phyloP scores from a whole-genome alignment of 2,329 filamentous ascomycete species.

The Arachnopeziza araneosa region DNA sequence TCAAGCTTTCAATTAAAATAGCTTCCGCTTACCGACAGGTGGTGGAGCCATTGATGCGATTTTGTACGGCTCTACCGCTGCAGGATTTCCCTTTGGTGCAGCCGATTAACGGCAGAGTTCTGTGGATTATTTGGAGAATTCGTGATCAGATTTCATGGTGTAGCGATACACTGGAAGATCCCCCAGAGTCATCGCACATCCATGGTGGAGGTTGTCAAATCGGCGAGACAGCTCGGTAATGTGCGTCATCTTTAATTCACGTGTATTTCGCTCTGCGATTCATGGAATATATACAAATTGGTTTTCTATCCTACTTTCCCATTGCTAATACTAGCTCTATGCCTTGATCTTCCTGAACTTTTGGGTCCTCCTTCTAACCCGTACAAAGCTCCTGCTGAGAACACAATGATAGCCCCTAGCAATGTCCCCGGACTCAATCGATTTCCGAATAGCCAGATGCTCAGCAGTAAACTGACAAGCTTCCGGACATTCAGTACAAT shows the following conservation, averaged over 20 bases:
- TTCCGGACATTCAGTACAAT: slow-evolving; percentile 96
- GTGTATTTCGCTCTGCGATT: slow-evolving; percentile 1
- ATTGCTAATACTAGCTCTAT: slow-evolving; percentile 25
- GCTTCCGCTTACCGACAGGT: neutral
- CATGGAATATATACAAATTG: neutral
- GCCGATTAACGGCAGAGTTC: neutral
- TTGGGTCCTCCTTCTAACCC: slow-evolving; percentile 56
- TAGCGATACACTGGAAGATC: neutral
- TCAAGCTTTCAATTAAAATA: neutral
- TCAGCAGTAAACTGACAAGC: slow-evolving; percentile 81
- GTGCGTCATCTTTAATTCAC: neutral
- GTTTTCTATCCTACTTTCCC: slow-evolving; percentile 25
- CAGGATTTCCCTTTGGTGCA: neutral
- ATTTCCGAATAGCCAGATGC: slow-evolving; percentile 94
- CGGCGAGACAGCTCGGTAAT: neutral
- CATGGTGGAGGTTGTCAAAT: neutral
- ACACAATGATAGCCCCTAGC: slow-evolving; percentile 77
- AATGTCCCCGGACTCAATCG: slow-evolving; percentile 69
- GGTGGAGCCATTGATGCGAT: neutral
- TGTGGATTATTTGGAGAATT: neutral
- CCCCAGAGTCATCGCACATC: neutral
- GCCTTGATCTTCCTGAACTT: slow-evolving; percentile 33
- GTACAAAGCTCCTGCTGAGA: slow-evolving; percentile 86
- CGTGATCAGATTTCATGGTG: neutral
- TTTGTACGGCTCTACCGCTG: neutral